A percentile compares a stretch with the other conserved stretches of the same genome.
These are phyloP conservation scores for Elongisporangium senticosum DNA, from an alignment of 352 stramenopile species.

Conservation along the genomic window DNA sequence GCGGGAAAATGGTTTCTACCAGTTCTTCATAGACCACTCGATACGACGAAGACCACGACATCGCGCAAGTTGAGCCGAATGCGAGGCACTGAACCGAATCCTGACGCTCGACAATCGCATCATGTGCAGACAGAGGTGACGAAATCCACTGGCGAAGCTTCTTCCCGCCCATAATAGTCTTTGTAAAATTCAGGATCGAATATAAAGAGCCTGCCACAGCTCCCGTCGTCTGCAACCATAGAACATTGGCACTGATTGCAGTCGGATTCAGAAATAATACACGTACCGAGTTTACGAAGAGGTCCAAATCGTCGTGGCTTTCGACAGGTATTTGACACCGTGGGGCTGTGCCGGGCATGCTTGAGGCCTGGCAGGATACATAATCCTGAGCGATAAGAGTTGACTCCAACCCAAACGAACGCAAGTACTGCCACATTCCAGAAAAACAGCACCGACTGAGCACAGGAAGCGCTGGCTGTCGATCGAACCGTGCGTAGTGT, in stretches of 20 bases:
- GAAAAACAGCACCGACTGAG: conserved; percentile 26
- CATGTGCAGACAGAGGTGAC: conserved; percentile 12
- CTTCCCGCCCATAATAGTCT: conserved; percentile 21
- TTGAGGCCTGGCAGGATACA: not conserved
- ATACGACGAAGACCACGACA: conserved; percentile 12
- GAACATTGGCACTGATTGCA: not conserved
- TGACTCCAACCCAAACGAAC: conserved; percentile 14
- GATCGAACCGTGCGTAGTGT: conserved; percentile 9
- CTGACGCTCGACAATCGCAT: conserved; percentile 21
- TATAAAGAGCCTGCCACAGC: conserved; percentile 19
- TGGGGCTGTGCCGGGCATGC: too few relatives aligned
- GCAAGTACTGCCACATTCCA: conserved; percentile 25
- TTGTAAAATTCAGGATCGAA: conserved; percentile 29
- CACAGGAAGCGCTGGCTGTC: conserved; percentile 14
- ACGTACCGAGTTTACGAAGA: conserved; percentile 35
- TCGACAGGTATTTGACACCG: conserved; percentile 11
- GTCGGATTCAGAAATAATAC: not conserved
- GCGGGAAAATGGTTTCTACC: conserved; percentile 13
- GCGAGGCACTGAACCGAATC: conserved; percentile 14
- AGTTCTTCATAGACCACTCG: conserved; percentile 30
- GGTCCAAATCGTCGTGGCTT: conserved; percentile 24
- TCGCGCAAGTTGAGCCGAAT: conserved; percentile 10
- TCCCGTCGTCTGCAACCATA: conserved; percentile 14
- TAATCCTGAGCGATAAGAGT: conserved; percentile 23
- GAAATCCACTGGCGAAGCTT: conserved; percentile 28